Conservation (phyloP, 2,329 filamentous ascomycete genomes). For the Aspergillus intermedius region DNA sequence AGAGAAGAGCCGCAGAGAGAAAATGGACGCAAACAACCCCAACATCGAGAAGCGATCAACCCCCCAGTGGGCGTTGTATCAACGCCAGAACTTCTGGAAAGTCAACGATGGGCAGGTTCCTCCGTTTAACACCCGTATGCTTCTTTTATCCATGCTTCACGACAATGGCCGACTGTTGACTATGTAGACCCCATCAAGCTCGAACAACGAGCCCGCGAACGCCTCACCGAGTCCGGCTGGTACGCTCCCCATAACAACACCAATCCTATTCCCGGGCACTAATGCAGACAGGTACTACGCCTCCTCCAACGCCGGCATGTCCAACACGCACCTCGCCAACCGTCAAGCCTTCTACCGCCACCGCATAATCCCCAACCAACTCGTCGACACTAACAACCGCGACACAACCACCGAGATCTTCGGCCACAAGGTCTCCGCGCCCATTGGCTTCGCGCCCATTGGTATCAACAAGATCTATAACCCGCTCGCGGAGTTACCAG, state of each 20-base stretch:
- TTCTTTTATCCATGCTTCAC: not conserved
- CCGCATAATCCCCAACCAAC: slow-evolving; percentile 55
- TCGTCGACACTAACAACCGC: slow-evolving; percentile 55
- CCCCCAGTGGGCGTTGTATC: slow-evolving; percentile 50
- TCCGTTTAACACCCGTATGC: slow-evolving; percentile 47
- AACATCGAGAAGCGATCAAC: slow-evolving; percentile 47
- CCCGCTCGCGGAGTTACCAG: slow-evolving; percentile 50
- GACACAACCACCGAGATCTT: slow-evolving; percentile 55
- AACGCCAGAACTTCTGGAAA: slow-evolving; percentile 51
- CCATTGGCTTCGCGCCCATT: slow-evolving; percentile 59
- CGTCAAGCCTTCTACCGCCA: slow-evolving; percentile 59
- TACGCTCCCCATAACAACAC: slow-evolving; percentile 5
- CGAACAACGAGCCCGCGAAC: slow-evolving; percentile 52
- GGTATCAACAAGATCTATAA: slow-evolving; percentile 63
- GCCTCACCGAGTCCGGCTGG: slow-evolving; percentile 54
- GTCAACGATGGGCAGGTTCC: slow-evolving; percentile 45
- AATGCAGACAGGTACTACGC: slow-evolving; percentile 24
- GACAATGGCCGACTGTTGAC: not conserved
- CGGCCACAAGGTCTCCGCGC: slow-evolving; percentile 53
- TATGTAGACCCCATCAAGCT: slow-evolving; percentile 47
- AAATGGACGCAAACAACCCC: slow-evolving; percentile 45
- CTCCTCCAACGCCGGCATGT: slow-evolving; percentile 31
- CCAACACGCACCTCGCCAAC: slow-evolving; percentile 49
- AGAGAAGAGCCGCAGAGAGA: not conserved
- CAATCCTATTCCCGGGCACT: too few relatives aligned